Base-by-base conservation (phyloP, 176 grass and related monocot genomes). In the Aegilops bicornis region DNA sequence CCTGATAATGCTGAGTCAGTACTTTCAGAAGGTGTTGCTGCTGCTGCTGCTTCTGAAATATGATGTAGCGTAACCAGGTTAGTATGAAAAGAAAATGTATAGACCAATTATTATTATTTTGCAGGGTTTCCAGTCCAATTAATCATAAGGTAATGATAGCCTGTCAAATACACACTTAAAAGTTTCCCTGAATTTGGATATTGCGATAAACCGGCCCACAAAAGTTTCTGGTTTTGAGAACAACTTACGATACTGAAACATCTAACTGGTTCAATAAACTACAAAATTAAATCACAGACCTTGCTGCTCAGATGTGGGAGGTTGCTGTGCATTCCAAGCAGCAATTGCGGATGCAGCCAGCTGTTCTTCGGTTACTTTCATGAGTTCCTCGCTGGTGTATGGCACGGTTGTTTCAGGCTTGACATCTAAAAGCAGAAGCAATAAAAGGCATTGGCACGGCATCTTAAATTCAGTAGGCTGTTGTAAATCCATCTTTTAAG, bases 321-420 rank as follows among this genome's bases (percentile, higher is more conserved):
- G 25, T 19, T 80, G 50, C 71, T 69, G 33, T 0, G 68, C 61
- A 82, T 65, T 85, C 86, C 88, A 87, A 27, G 87, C 86, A 87
- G 84, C 61, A 61, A 85, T 25, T 14, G 90, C 64, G 32, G 90
- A 91, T 66, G 92, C 94, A 81, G 92, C 76, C 25, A 94, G 76
- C 81, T 96, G 92, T 67, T 94, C 90, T 87, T 94, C 90, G 17
- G 97, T 94, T 75, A 99, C 85, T 91, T 96, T 94, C 83, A 93
- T 75, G n/a, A 93, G 89, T 67, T 95, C 96, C 83, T 98, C 93
- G 24, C 93, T 98, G 31, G 91, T 87, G 69, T 92, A 92, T 80
- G 93, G 68, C 16, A 12, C 13, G 20, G 16, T 36, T 71, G 30
- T 68, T 76, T 93, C 77, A 77, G 90, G 87, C 69, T 98, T 95